phyloP scores from a whole-genome alignment of 1,284 basidiomycete species.

The Afroboletus lepidellus region DNA sequence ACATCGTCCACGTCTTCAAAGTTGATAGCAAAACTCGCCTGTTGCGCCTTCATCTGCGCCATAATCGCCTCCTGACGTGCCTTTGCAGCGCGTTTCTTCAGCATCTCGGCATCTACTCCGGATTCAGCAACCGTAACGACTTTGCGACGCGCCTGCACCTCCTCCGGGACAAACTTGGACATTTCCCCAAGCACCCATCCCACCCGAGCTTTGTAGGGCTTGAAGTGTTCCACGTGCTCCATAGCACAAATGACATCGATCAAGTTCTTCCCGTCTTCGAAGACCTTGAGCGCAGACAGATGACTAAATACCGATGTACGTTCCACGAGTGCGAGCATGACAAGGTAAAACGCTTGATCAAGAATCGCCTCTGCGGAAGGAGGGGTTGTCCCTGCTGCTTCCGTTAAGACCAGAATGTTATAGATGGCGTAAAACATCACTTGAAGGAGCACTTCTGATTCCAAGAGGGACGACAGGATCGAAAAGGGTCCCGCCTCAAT shows the following conservation, averaged over 20 bases:
- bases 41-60: conserved; percentile 90
- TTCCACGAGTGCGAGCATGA: conserved; percentile 80
- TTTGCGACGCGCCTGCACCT: conserved; percentile 52
- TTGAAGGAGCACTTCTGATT: conserved; percentile 68
- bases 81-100: conserved; percentile 79
- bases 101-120: conserved; percentile 58
- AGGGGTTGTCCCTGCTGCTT: conserved; percentile 54
- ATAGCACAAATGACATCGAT: conserved; percentile 72
- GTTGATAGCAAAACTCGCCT: conserved; percentile 79
- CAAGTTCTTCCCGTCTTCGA: conserved; percentile 62
- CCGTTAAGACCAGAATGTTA: conserved; percentile 65
- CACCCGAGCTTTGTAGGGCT: conserved; percentile 65
- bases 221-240: conserved; percentile 74
- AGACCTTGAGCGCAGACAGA: conserved; percentile 51
- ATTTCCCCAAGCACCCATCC: conserved; percentile 75
- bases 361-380: conserved; percentile 84
- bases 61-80: conserved; percentile 87
- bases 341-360: conserved; percentile 84
- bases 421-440: conserved; percentile 76
- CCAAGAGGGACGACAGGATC: conserved; percentile 56
- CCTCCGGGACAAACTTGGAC: conserved; percentile 49
- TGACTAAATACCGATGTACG: conserved; percentile 61
- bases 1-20: conserved; percentile 61
- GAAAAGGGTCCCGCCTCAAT: conserved; percentile 69
- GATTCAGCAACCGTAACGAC: conserved; percentile 40